phyloP scores from a whole-genome alignment of 805 yeast genomes.

The Sungouiozyma ichnusensis region DNA sequence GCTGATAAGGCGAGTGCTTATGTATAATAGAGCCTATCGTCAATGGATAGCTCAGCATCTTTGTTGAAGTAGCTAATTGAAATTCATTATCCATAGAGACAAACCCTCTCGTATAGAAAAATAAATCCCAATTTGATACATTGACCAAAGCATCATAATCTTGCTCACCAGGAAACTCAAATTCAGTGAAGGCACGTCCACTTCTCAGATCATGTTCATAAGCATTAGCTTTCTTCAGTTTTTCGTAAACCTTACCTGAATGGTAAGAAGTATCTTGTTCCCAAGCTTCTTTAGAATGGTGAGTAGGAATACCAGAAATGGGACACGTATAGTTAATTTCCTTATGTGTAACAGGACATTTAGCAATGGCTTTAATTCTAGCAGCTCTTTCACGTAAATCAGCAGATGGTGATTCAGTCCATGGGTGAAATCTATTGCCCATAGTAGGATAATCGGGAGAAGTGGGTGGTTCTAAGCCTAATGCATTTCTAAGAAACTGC shows the following conservation, averaged over 20 bases:
- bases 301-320: constrained; percentile 92
- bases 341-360: constrained; percentile 84
- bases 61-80: constrained; percentile 90
- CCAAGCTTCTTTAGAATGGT: constrained; percentile 87
- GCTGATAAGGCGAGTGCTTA: constrained; percentile 72
- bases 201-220: constrained; percentile 93
- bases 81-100: constrained; percentile 96
- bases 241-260: constrained; percentile 51
- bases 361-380: constrained; percentile 74
- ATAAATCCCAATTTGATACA: constrained; percentile 84
- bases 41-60: constrained; percentile 86
- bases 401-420: constrained; percentile 89
- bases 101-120: constrained; percentile 84
- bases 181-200: constrained; percentile 91
- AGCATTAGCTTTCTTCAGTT: constrained; percentile 76
- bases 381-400: constrained; percentile 90
- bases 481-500: constrained; percentile 33
- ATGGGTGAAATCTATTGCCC: constrained; percentile 66
- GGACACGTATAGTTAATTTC: constrained; percentile 87
- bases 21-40: constrained; percentile 81
- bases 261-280: constrained; percentile 69
- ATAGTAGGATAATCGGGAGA: constrained; percentile 59
- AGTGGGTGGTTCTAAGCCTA: constrained; percentile 54
- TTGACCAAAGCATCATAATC: constrained; percentile 67
- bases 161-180: constrained; percentile 81